These are phyloP conservation scores for Pseudozyma sp. DNA, from an alignment of 1,284 basidiomycete genomes.

Conservation along the genomic window DNA sequence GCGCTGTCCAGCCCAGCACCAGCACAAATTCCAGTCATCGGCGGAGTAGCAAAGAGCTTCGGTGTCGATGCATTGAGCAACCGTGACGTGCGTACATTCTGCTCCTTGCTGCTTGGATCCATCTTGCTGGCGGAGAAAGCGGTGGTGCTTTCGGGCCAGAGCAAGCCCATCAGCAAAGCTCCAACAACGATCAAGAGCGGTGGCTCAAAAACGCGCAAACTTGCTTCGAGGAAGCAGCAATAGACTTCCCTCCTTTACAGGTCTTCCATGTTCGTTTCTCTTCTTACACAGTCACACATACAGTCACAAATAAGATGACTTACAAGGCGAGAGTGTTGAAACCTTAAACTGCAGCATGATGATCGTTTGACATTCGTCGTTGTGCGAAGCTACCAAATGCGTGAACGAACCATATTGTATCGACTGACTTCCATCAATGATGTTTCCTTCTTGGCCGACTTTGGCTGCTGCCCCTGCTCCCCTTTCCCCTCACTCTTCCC, in stretches of 20 bases:
- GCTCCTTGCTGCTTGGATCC: constrained; percentile 21
- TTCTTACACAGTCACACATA: neutral
- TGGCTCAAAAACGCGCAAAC: constrained; percentile 11
- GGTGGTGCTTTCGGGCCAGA: constrained; percentile 9
- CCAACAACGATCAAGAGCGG: constrained; percentile 7
- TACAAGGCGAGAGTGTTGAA: neutral
- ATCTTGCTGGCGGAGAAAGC: constrained; percentile 33
- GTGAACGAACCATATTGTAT: constrained; percentile 64
- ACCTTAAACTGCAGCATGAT: neutral
- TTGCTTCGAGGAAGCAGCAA: constrained; percentile 16
- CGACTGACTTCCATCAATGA: constrained; percentile 64
- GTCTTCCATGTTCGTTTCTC: neutral
- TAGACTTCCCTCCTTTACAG: neutral
- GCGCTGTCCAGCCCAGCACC: constrained; percentile 10
- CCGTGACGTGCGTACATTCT: constrained; percentile 22
- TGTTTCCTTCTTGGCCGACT: constrained; percentile 22
- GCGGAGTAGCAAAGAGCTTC: neutral
- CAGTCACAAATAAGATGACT: neutral
- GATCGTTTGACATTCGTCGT: neutral
- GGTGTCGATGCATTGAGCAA: constrained; percentile 9
- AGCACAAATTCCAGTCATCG: constrained; percentile 4
- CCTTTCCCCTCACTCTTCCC: neutral
- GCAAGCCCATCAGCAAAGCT: neutral
- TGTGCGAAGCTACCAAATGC: constrained; percentile 55
- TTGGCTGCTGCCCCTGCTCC: constrained; percentile 8